Percentiles rank a stretch among this genome's conserved stretches.
Evolutionary conservation across 768 basidiomycete genomes (phyloP).

Genomic region (Saitozyma sp.): DNA sequence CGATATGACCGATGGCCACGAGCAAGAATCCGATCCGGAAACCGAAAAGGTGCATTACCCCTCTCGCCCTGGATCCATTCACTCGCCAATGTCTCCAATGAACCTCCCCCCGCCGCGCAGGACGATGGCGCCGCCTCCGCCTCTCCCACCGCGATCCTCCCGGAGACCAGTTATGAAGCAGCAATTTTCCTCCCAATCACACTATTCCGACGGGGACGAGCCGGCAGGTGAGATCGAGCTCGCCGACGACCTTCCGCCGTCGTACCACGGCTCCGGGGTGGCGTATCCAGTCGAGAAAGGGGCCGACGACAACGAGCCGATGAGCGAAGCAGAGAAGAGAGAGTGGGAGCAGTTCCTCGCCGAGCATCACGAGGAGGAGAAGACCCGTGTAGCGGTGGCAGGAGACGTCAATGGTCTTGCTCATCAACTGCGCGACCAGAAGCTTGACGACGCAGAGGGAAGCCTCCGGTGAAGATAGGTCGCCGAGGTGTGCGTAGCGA

Average conservation of each 20-base stretch:
- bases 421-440: too few species aligned
- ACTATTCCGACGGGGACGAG: neutral
- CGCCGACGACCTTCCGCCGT: slow-evolving; percentile 3
- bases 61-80: neutral
- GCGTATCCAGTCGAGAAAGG: slow-evolving; percentile 7
- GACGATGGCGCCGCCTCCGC: neutral
- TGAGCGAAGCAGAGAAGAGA: slow-evolving; percentile 35
- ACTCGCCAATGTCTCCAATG: slow-evolving; percentile 3
- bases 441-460: too few species aligned
- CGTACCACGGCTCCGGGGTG: neutral
- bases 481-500: too few species aligned
- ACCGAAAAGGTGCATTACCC: slow-evolving; percentile 20
- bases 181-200: slow-evolving; percentile 5
- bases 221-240: neutral
- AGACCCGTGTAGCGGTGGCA: neutral
- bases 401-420: neutral
- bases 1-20: slow-evolving; percentile 30
- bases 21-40: slow-evolving; percentile 36
- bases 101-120: neutral
- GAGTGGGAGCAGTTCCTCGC: slow-evolving; percentile 38
- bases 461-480: too few species aligned
- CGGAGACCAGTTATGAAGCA: neutral
- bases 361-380: slow-evolving; percentile 16
- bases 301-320: slow-evolving; percentile 10
- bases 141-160: slow-evolving; percentile 6